Percentiles rank a stretch among this genome's conserved stretches.
Conservation (phyloP, 805 yeast species). For the Yamadazyma scolyti region DNA sequence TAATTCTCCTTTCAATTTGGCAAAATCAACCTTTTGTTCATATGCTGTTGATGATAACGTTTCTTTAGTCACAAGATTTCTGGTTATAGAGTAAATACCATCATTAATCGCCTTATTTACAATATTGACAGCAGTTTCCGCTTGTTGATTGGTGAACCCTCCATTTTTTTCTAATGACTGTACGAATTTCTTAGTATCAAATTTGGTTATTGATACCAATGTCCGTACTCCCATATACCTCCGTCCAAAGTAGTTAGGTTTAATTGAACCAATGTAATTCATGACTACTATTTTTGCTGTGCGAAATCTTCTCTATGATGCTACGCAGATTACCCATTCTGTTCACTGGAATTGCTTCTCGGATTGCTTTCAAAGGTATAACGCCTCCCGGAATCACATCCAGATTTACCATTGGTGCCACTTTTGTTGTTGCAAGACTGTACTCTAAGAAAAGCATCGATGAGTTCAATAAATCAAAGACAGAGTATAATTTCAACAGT, state of each 20-base stretch:
- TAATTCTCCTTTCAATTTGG: constrained; percentile 87
- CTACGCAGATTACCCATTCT: too few relatives aligned
- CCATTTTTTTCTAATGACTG: constrained; percentile 66
- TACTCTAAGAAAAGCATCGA: constrained; percentile 20
- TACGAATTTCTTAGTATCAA: constrained; percentile 76
- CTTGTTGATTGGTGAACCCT: constrained; percentile 65
- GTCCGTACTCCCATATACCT: neutral
- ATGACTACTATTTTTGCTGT: too few relatives aligned
- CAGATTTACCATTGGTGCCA: too few relatives aligned
- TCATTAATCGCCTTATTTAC: constrained; percentile 74
- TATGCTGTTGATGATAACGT: constrained; percentile 80
- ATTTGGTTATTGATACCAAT: constrained; percentile 38
- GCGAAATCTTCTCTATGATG: too few relatives aligned
- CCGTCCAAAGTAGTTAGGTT: neutral
- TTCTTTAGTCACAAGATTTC: constrained; percentile 81
- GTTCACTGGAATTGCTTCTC: too few relatives aligned
- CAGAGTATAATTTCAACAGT: constrained; percentile 9
- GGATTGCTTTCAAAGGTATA: too few relatives aligned
- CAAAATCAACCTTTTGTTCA: constrained; percentile 95
- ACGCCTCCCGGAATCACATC: too few relatives aligned
- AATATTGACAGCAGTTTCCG: constrained; percentile 73
- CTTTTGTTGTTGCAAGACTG: neutral
- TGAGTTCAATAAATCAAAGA: constrained; percentile 33
- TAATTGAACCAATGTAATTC: too few relatives aligned
- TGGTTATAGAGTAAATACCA: constrained; percentile 70